These are phyloP conservation scores for Sarocladium brachiariae DNA, from an alignment of 2,329 filamentous ascomycete genomes.

Conservation along the genomic window DNA sequence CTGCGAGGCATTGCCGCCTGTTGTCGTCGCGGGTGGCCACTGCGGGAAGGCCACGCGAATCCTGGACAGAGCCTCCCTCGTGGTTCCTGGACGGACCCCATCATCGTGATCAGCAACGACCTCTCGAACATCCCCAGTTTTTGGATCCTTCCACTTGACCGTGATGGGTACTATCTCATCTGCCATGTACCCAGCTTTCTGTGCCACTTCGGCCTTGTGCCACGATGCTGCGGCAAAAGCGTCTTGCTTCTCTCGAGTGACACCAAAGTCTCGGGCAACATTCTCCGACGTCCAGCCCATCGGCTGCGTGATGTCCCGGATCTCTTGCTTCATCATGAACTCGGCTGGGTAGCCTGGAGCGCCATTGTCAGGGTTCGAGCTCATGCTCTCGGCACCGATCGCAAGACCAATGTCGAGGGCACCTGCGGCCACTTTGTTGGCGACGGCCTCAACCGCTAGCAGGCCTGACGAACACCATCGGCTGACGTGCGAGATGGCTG, in stretches of 20 bases:
- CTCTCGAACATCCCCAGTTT: conserved; percentile 23
- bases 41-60: conserved; percentile 65
- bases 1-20: conserved; percentile 66
- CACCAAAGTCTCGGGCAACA: conserved; percentile 65
- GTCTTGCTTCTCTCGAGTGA: conserved; percentile 60
- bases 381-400: conserved; percentile 67
- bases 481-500: conserved; percentile 60
- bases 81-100: conserved; percentile 65
- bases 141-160: neutral
- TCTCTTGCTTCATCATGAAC: conserved; percentile 50
- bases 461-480: conserved; percentile 71
- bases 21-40: conserved; percentile 57
- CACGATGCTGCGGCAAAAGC: conserved; percentile 61
- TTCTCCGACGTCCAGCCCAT: conserved; percentile 76
- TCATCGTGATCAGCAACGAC: conserved; percentile 62
- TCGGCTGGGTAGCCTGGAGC: conserved; percentile 39
- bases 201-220: conserved; percentile 59
- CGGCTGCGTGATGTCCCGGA: conserved; percentile 59
- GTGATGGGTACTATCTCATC: conserved; percentile 67
- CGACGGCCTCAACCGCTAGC: conserved; percentile 67
- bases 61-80: conserved; percentile 58
- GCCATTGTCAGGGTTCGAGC: conserved; percentile 9
- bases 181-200: conserved; percentile 67
- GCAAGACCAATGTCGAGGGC: conserved; percentile 64
- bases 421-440: conserved; percentile 60